Evolutionary conservation across 495 filamentous ascomycete genomes (phyloP), one percentile per base, ranked within the genome.

Genomic region (Eremomyces bilateralis): DNA sequence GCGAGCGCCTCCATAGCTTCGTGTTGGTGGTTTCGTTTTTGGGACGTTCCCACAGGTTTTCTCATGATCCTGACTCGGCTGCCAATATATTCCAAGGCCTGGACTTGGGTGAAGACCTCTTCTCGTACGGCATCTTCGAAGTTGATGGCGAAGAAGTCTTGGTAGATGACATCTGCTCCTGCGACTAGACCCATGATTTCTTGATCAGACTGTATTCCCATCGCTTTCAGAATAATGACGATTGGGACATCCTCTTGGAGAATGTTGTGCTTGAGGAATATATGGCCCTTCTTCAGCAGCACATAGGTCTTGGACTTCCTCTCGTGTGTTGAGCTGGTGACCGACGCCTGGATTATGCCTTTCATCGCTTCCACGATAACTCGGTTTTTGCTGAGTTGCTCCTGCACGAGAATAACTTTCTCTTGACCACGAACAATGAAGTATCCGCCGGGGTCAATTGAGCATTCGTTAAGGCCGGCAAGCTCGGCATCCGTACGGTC

Each of bases 281-380:
- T 77, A 15, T 75, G 67, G 15, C 88, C 85, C 49, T 94, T 93
- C 53, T 93, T 94, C 31, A 82, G 58, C 20, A 85, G 59, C 16
- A 95, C 83, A 42, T 95, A 93, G 38, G 77, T 92, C 58, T 97
- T 97, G 4, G 85, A 92, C 53, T 94, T 93, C 31, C 85, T 70
- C 57, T 94, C 84, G 47, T 93, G 80, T 2, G 90, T 94, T 11
- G 83, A 93, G 69, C 83, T 91, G 25, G 52, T 97, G n/a, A 95
- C 90, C 4, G 83, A 92, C 15, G 90, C 90, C 43, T 82, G 76
- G n/a, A 92, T 78, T 38, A 90, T 75, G 18, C 73, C 76, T 42
- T 91, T 92, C 50, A 85, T 84, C 27, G 75, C 70, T 53, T 99
- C 90, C 5, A 99, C 83, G 48, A 99, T 92, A 39, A 95, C 80